Percentiles rank a stretch among this genome's conserved stretches.
These are phyloP conservation scores for Saturnispora gosingensis DNA, from an alignment of 805 yeast species.

Conservation along the genomic window DNA sequence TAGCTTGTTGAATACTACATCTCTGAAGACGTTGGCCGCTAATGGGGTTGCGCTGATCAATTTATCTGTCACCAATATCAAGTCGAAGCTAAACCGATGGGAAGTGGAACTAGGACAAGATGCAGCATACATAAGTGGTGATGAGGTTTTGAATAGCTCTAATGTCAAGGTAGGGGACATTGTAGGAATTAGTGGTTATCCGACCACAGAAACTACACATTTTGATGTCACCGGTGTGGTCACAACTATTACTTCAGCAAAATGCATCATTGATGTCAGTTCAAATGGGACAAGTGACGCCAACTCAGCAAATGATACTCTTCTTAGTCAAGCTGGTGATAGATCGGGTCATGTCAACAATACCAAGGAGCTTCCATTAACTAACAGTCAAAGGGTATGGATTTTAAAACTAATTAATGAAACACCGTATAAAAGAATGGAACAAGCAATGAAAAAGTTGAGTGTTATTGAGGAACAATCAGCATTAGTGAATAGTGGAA, in stretches of 20 bases:
- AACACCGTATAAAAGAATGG: conserved; percentile 70
- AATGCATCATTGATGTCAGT: conserved; percentile 49
- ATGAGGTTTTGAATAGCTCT: conserved; percentile 14
- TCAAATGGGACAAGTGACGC: neutral
- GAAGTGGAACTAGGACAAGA: conserved; percentile 52
- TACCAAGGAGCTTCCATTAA: neutral
- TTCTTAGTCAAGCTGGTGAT: neutral
- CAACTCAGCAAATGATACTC: neutral
- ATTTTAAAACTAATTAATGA: conserved; percentile 59
- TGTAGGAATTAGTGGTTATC: conserved; percentile 48
- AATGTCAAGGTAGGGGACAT: conserved; percentile 53
- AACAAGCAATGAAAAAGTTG: conserved; percentile 61
- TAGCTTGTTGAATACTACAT: conserved; percentile 33
- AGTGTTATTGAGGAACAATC: conserved; percentile 33
- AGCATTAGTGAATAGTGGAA: conserved; percentile 19
- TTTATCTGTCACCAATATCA: conserved; percentile 46
- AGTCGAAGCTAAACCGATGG: conserved; percentile 75
- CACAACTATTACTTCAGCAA: conserved; percentile 36
- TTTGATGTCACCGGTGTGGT: conserved; percentile 54
- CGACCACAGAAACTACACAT: conserved; percentile 17
- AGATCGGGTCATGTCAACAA: conserved; percentile 1
- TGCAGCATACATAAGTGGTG: conserved; percentile 16
- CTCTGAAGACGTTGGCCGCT: conserved; percentile 58
- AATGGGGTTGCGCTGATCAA: conserved; percentile 72
- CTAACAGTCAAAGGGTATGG: conserved; percentile 38